These are phyloP conservation scores for Phytophthora multivora DNA, from an alignment of 352 stramenopile genomes.

Conservation along the genomic window DNA sequence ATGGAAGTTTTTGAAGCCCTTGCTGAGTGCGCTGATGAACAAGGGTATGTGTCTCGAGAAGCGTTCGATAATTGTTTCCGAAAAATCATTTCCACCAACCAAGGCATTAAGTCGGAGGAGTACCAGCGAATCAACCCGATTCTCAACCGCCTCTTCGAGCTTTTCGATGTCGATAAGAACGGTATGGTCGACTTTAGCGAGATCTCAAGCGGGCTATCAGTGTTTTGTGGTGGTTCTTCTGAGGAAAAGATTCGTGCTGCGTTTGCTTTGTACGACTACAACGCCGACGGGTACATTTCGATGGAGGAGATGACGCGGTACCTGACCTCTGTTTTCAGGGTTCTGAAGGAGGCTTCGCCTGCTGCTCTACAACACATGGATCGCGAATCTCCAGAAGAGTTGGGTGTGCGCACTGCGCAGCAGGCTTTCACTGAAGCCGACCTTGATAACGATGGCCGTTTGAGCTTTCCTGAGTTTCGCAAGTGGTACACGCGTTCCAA, in stretches of 20 bases:
- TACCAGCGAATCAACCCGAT: constrained; percentile 79
- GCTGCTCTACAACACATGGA: constrained; percentile 49
- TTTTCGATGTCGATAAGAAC: constrained; percentile 89
- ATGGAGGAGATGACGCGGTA: constrained; percentile 87
- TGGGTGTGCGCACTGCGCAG: constrained; percentile 64
- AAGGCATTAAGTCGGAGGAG: constrained; percentile 49
- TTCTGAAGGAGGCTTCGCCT: constrained; percentile 80
- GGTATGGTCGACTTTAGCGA: constrained; percentile 87
- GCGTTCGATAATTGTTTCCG: constrained; percentile 84
- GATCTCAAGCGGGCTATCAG: constrained; percentile 82
- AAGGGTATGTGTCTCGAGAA: constrained; percentile 71
- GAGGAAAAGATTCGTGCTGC: constrained; percentile 77
- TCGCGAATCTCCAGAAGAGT: constrained; percentile 58
- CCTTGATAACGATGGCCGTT: constrained; percentile 61
- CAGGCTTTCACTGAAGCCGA: constrained; percentile 83
- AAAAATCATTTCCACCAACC: constrained; percentile 65
- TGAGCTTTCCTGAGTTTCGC: constrained; percentile 82
- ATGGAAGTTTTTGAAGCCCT: constrained; percentile 83
- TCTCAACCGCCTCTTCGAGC: constrained; percentile 75
- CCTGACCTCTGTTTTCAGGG: constrained; percentile 84
- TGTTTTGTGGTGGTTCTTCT: constrained; percentile 84
- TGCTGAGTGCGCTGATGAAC: constrained; percentile 68
- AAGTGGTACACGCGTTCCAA: constrained; percentile 83
- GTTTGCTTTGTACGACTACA: constrained; percentile 88
- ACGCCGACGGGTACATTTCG: constrained; percentile 85